A percentile compares a stretch with the other conserved stretches of the same genome.
These are phyloP conservation scores for Debaryomyces nepalensis DNA, from an alignment of 1,139 yeast species.

Conservation along the genomic window DNA sequence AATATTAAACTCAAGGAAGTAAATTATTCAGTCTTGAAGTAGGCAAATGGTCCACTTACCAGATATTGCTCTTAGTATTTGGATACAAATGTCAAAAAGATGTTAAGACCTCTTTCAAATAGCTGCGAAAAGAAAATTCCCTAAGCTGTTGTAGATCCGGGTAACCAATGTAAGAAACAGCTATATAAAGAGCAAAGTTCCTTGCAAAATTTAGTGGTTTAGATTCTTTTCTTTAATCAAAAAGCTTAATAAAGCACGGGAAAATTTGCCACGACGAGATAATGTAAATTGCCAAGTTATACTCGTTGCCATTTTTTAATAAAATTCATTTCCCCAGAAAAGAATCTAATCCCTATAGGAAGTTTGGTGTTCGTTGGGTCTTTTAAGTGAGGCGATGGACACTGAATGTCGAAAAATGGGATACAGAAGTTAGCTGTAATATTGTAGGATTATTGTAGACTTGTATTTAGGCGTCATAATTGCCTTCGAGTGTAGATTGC, in stretches of 20 bases:
- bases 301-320: slow-evolving; percentile 64
- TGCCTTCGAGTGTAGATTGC: background rate
- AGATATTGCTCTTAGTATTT: no score
- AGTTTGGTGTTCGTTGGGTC: slow-evolving; percentile 59
- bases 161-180: slow-evolving; percentile 1
- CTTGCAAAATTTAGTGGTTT: slow-evolving; percentile 1
- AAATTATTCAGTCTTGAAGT: no score
- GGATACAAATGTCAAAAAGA: background rate
- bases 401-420: slow-evolving; percentile 68
- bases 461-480: no score
- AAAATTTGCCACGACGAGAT: slow-evolving; percentile 74
- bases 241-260: slow-evolving; percentile 57
- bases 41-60: no score
- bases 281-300: slow-evolving; percentile 64
- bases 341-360: slow-evolving; percentile 56
- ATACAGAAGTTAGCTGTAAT: slow-evolving; percentile 34
- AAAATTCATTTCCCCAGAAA: slow-evolving; percentile 53
- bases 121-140: slow-evolving; percentile 5
- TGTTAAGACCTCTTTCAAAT: no score
- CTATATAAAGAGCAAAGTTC: slow-evolving; percentile 7
- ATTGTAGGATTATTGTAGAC: background rate
- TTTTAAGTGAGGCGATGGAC: slow-evolving; percentile 56
- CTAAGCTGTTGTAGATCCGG: slow-evolving; percentile 7
- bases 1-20: no score
- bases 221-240: slow-evolving; percentile 51